These are phyloP conservation scores for Gastrodia elata DNA, from an alignment of 106 monocot genomes.

Conservation along the genomic window DNA sequence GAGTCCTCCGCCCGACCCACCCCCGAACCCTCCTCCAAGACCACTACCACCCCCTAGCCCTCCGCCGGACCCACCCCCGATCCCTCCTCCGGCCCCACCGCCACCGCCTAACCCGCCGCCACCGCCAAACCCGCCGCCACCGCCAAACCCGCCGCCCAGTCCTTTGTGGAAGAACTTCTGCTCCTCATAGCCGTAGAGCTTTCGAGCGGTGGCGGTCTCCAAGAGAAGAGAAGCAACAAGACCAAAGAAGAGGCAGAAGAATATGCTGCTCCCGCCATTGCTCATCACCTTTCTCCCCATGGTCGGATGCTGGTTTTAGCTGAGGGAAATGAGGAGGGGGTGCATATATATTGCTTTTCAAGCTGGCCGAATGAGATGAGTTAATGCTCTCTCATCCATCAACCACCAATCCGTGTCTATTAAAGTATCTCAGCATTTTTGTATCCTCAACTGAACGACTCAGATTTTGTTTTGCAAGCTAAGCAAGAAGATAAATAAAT, in stretches of 20 bases:
- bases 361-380: background rate
- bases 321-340: background rate
- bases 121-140: background rate
- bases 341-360: background rate
- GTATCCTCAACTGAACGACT: no score
- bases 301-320: background rate
- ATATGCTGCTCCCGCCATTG: background rate
- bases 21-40: background rate
- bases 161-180: background rate
- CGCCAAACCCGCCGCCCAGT: background rate
- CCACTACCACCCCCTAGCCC: background rate
- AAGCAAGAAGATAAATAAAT: no score
- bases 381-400: slow-evolving; percentile 7
- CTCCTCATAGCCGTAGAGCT: background rate
- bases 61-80: background rate
- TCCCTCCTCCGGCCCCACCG: background rate
- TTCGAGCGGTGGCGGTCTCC: background rate
- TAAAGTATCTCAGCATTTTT: no score
- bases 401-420: background rate
- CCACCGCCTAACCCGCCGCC: background rate
- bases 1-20: background rate
- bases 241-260: background rate
- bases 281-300: background rate
- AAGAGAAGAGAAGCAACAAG: background rate
- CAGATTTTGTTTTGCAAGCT: no score